phyloP scores from a whole-genome alignment of 2,329 filamentous ascomycete genomes.

The Fusarium papillatum region DNA sequence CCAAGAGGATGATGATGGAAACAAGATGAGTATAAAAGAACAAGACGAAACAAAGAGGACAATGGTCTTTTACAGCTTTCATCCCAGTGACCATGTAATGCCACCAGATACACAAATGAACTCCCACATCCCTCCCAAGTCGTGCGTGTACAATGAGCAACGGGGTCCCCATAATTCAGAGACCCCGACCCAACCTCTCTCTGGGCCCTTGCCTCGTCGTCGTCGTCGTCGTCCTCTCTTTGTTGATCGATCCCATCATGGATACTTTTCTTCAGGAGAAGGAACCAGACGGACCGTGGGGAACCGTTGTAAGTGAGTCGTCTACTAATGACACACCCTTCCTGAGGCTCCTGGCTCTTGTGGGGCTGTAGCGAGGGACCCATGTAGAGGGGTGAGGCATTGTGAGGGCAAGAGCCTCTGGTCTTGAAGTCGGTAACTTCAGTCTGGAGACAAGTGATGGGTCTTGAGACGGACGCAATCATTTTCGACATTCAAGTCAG shows the following conservation, averaged over 20 bases:
- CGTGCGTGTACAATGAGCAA: constrained; percentile 10
- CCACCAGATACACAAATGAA: neutral
- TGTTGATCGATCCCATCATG: constrained; percentile 1
- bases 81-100: neutral
- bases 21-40: neutral
- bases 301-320: neutral
- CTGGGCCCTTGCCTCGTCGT: neutral
- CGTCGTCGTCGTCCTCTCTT: neutral
- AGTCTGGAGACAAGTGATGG: neutral
- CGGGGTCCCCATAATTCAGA: constrained; percentile 6
- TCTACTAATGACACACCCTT: neutral
- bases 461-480: neutral
- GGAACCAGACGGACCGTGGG: neutral
- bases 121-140: constrained; percentile 10
- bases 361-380: neutral
- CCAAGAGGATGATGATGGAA: neutral
- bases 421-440: neutral
- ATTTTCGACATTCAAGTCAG: neutral
- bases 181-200: neutral
- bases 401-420: neutral
- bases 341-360: constrained; percentile 1
- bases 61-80: neutral
- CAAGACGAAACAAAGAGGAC: neutral
- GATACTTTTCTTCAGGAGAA: neutral
- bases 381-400: neutral